Percentiles rank a stretch among this genome's conserved stretches.
Evolutionary conservation across 495 filamentous ascomycete genomes (phyloP).

Genomic region (Amniculicola lignicola): DNA sequence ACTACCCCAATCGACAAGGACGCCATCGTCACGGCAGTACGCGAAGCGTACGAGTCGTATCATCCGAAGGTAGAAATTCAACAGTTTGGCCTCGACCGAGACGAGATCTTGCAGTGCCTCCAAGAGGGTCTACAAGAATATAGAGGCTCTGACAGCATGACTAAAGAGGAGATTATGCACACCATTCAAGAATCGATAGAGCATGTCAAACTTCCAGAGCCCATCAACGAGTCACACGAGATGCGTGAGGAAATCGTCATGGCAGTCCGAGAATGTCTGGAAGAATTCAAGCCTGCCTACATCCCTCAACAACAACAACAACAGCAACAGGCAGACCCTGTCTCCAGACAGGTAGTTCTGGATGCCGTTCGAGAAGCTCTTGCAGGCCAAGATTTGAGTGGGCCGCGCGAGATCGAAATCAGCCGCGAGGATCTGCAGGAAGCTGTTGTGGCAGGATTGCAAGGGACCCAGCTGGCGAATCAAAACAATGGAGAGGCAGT

Average conservation of each 20-base stretch:
- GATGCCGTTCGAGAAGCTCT: conserved; percentile 59
- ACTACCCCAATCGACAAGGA: conserved; percentile 52
- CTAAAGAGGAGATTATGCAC: conserved; percentile 71
- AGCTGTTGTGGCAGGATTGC: conserved; percentile 60
- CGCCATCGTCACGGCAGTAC: conserved; percentile 78
- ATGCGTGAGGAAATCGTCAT: conserved; percentile 74
- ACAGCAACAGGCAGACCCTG: too few species aligned
- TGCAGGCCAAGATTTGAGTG: conserved; percentile 42
- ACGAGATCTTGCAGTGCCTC: conserved; percentile 81
- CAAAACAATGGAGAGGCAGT: conserved; percentile 60
- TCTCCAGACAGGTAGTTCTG: conserved; percentile 54
- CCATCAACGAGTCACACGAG: conserved; percentile 60
- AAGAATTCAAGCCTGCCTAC: conserved; percentile 65
- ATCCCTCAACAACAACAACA: conserved; percentile 43
- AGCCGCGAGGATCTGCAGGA: conserved; percentile 64
- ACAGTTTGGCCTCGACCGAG: conserved; percentile 81
- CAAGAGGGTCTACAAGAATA: conserved; percentile 79
- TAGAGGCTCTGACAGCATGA: conserved; percentile 54
- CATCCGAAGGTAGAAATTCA: conserved; percentile 88
- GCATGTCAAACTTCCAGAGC: conserved; percentile 67
- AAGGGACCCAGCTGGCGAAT: conserved; percentile 46
- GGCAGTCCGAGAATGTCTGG: conserved; percentile 72
- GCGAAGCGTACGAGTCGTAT: conserved; percentile 85
- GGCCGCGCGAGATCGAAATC: conserved; percentile 56
- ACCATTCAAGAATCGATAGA: conserved; percentile 80